Percentiles rank a stretch among this genome's conserved stretches.
These are phyloP conservation scores for Lablab purpureus DNA, from an alignment of 306 rosid species.

Conservation along the genomic window DNA sequence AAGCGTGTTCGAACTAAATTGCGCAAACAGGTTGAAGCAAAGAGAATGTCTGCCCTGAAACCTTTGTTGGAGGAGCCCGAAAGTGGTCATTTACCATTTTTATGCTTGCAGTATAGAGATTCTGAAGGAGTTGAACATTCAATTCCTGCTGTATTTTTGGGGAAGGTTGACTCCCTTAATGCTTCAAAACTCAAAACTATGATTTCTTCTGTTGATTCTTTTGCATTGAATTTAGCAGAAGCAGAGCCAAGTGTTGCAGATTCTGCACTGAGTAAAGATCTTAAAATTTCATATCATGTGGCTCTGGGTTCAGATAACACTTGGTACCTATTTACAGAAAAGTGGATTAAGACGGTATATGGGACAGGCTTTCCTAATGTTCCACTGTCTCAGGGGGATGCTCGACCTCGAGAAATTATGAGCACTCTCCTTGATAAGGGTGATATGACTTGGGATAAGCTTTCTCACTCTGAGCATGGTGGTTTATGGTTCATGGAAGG, in stretches of 20 bases:
- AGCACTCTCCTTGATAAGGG: constrained; percentile 77
- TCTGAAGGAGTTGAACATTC: constrained; percentile 87
- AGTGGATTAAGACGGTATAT: constrained; percentile 86
- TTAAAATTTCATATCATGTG: constrained; percentile 75
- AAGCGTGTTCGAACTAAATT: constrained; percentile 72
- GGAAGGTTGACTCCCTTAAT: constrained; percentile 68
- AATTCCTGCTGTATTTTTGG: constrained; percentile 82
- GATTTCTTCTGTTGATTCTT: constrained; percentile 60
- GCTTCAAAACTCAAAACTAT: constrained; percentile 67
- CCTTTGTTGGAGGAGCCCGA: constrained; percentile 73
- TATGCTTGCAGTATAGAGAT: constrained; percentile 91
- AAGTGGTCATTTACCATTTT: constrained; percentile 74
- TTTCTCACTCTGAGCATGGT: constrained; percentile 79
- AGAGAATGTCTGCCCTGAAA: constrained; percentile 71
- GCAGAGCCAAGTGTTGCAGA: constrained; percentile 49
- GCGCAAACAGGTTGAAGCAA: constrained; percentile 75
- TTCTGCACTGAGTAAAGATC: constrained; percentile 48
- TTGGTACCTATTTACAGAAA: constrained; percentile 91
- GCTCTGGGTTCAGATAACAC: constrained; percentile 97
- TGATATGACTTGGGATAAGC: constrained; percentile 91
- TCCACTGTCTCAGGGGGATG: constrained; percentile 80
- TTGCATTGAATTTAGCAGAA: constrained; percentile 55
- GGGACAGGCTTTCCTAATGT: constrained; percentile 83
- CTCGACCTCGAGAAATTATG: constrained; percentile 91
- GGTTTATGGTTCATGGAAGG: constrained; percentile 88